Base-by-base conservation (phyloP, 2,329 filamentous ascomycete genomes). In the Lachnellula suecica region DNA sequence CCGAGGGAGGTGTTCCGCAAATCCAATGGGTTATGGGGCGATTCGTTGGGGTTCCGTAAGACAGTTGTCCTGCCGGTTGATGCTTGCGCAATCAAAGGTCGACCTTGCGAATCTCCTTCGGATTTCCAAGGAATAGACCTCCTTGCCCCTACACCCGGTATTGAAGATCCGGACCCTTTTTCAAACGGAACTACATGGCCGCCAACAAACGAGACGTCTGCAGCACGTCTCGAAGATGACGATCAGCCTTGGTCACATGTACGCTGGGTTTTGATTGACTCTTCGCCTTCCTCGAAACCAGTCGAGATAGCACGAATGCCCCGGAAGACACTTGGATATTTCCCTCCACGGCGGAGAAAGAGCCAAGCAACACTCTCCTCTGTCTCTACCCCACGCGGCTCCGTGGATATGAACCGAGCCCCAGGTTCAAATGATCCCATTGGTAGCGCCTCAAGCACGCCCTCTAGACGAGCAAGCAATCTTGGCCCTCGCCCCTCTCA, bases 11-110 rank as follows among this genome's bases (percentile, higher is more conserved):
- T 88, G 2, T 85, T 99, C 59, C 82, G 90, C 53, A 94, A 89
- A 68, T 85, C 91, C 35, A 99, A 99, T 68, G 84, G 94, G 10
- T 84, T 99, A 65, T 99, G 94, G 94, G 90, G 91, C 58, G 94
- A 97, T 67, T 91, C 84, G 57, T 87, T 97, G 31, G 93, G 97
- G 68, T 83, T 85, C 44, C 85, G 92, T 53, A 89, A 89, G 64
- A 86, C 83, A 58, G 79, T 99, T 15, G 79, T 92, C 8, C 74
- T 99, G 47, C 94, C 94, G 0, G 90, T 97, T 4, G 92, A 96
- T 68, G 88, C 90, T 37, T 97, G 93, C 69, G 85, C 88, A 38
- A 78, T 92, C 38, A 94, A 91, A 66, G 91, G 93, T 25, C 81
- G 84, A 46, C 80, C 81, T 15, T 85, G 82, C 63, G 77, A 82